Evolutionary conservation across 352 stramenopile genomes (phyloP).

Genomic region (Phytophthora pseudosyringae): DNA sequence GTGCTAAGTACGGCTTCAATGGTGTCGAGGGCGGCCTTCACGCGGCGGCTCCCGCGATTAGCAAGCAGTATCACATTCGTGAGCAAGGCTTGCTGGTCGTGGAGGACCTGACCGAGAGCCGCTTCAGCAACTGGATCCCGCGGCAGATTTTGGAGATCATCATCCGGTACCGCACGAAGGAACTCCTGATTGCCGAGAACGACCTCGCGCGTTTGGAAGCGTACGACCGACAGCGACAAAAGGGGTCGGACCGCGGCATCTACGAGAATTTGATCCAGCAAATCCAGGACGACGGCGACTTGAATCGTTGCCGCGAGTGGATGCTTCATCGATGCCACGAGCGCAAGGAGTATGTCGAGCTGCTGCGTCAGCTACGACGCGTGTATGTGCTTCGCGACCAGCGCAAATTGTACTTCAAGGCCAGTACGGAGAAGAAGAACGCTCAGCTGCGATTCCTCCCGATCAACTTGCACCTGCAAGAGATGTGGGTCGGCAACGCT

Average conservation of each 20-base stretch:
- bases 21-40: slow-evolving; percentile 60
- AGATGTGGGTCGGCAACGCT: slow-evolving; percentile 85
- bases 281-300: slow-evolving; percentile 86
- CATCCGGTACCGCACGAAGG: slow-evolving; percentile 79
- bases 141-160: slow-evolving; percentile 85
- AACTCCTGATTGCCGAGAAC: slow-evolving; percentile 73
- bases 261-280: slow-evolving; percentile 91
- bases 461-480: slow-evolving; percentile 87
- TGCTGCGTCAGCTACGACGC: slow-evolving; percentile 66
- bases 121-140: slow-evolving; percentile 86
- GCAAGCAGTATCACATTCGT: slow-evolving; percentile 88
- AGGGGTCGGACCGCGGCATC: slow-evolving; percentile 80
- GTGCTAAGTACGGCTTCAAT: slow-evolving; percentile 68
- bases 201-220: slow-evolving; percentile 80
- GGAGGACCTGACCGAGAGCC: slow-evolving; percentile 83
- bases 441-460: slow-evolving; percentile 77
- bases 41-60: slow-evolving; percentile 64
- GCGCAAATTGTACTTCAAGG: slow-evolving; percentile 87
- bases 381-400: slow-evolving; percentile 74
- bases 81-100: slow-evolving; percentile 83
- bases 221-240: slow-evolving; percentile 79
- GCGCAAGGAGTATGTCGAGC: slow-evolving; percentile 76
- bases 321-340: slow-evolving; percentile 72
- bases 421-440: slow-evolving; percentile 89
- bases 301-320: slow-evolving; percentile 86